Conservation (phyloP, 805 yeast genomes). For the Wickerhamiella lipophila region DNA sequence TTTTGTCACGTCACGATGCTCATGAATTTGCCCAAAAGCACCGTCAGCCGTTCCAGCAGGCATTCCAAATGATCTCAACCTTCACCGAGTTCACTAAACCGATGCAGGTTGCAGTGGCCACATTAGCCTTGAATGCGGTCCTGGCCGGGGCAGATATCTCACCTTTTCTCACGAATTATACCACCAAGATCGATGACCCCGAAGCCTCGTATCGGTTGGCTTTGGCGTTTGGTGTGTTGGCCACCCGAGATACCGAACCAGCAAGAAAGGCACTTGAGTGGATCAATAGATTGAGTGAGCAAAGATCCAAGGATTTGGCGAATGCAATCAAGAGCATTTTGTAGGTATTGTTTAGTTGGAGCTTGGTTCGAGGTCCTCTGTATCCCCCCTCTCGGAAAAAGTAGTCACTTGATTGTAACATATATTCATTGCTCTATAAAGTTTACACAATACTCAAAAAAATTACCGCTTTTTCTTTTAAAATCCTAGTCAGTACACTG, state of each 20-base stretch:
- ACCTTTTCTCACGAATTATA: background rate
- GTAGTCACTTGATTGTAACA: too few species aligned
- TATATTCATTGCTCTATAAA: too few species aligned
- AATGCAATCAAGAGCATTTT: background rate
- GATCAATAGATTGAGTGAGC: background rate
- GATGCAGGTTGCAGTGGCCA: slow-evolving; percentile 34
- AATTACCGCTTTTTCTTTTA: too few species aligned
- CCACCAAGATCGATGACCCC: slow-evolving; percentile 4
- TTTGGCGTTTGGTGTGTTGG: slow-evolving; percentile 19
- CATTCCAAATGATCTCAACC: slow-evolving; percentile 21
- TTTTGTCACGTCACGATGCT: slow-evolving; percentile 31
- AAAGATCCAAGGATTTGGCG: slow-evolving; percentile 5
- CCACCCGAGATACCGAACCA: background rate
- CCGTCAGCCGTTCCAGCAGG: slow-evolving; percentile 23
- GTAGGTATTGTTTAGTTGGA: too few species aligned
- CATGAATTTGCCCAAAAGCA: slow-evolving; percentile 18
- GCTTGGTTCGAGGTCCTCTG: too few species aligned
- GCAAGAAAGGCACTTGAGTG: background rate
- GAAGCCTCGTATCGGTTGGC: slow-evolving; percentile 22
- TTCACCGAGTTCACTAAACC: slow-evolving; percentile 14
- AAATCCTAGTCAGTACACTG: too few species aligned
- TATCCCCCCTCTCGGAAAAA: too few species aligned
- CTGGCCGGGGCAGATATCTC: slow-evolving; percentile 11
- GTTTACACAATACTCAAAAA: too few species aligned
- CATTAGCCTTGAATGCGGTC: slow-evolving; percentile 26